Conservation (phyloP, 441 rosid species). For the Erysimum cheiri region DNA sequence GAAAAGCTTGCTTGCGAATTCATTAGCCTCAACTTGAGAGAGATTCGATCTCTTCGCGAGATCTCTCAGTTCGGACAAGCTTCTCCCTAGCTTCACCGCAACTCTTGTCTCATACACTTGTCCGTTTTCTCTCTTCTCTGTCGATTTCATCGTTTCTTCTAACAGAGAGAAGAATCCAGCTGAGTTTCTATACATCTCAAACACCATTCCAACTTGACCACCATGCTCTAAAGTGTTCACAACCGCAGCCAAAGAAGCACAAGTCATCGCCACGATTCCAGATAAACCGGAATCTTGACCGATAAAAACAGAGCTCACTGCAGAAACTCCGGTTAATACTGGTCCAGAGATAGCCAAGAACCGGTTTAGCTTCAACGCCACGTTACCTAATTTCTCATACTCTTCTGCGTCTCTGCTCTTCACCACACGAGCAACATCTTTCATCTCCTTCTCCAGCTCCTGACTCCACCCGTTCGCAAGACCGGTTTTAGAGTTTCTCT, state of each 20-base stretch:
- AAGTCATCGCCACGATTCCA: constrained; percentile 39
- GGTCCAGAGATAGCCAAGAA: constrained; percentile 49
- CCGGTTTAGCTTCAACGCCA: constrained; percentile 60
- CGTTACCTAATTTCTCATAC: constrained; percentile 59
- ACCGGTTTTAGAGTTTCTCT: not conserved
- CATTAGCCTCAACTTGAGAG: constrained; percentile 27
- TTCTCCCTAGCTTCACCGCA: constrained; percentile 74
- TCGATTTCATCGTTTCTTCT: constrained; percentile 59
- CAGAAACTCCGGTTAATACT: constrained; percentile 49
- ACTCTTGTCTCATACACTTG: constrained; percentile 64
- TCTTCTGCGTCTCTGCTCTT: constrained; percentile 66
- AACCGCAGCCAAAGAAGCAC: constrained; percentile 59
- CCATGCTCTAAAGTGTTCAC: constrained; percentile 76
- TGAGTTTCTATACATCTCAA: constrained; percentile 79
- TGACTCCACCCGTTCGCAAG: constrained; percentile 54
- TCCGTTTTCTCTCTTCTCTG: constrained; percentile 60
- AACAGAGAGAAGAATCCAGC: constrained; percentile 62
- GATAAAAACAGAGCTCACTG: constrained; percentile 22
- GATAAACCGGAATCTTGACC: constrained; percentile 41
- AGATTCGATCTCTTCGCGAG: constrained; percentile 19
- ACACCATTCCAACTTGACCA: constrained; percentile 79
- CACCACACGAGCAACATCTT: constrained; percentile 36
- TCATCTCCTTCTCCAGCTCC: constrained; percentile 61
- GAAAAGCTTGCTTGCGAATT: constrained; percentile 42
- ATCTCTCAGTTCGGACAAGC: constrained; percentile 51